Evolutionary conservation across 495 filamentous ascomycete species (phyloP).

Genomic region (Diplogelasinospora grovesii): DNA sequence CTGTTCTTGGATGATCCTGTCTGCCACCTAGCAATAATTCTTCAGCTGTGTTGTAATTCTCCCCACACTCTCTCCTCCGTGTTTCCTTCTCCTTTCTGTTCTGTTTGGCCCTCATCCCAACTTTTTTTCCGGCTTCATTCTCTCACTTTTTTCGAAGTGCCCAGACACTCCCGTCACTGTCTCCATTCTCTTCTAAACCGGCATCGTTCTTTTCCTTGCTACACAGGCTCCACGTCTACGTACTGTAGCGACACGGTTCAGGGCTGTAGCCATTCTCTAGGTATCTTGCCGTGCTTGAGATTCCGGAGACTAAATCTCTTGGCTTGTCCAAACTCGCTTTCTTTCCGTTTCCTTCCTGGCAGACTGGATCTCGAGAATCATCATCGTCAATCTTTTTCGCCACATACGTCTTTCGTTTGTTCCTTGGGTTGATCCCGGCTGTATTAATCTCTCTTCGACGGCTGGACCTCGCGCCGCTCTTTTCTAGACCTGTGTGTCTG

Average conservation of each 20-base stretch:
- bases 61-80: conserved; percentile 3
- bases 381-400: no score
- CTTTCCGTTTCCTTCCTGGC: no score
- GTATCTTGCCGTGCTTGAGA: no score
- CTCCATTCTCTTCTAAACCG: no score
- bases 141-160: conserved; percentile 4
- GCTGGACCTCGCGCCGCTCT: conserved; percentile 14
- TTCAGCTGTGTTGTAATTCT: conserved; percentile 4
- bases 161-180: no score
- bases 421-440: conserved; percentile 30
- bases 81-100: conserved; percentile 6
- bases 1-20: background rate
- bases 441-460: conserved; percentile 9
- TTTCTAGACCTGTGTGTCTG: background rate
- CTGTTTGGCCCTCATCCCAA: conserved; percentile 9
- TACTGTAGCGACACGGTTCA: no score
- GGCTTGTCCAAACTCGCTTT: no score
- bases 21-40: background rate
- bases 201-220: conserved; percentile 7
- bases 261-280: conserved; percentile 9
- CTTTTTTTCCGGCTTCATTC: background rate
- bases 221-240: no score
- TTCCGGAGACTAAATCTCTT: no score
- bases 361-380: no score
- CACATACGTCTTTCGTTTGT: conserved; percentile 11